phyloP scores from a whole-genome alignment of 257 asterid genomes.

The Coffea eugenioides region DNA sequence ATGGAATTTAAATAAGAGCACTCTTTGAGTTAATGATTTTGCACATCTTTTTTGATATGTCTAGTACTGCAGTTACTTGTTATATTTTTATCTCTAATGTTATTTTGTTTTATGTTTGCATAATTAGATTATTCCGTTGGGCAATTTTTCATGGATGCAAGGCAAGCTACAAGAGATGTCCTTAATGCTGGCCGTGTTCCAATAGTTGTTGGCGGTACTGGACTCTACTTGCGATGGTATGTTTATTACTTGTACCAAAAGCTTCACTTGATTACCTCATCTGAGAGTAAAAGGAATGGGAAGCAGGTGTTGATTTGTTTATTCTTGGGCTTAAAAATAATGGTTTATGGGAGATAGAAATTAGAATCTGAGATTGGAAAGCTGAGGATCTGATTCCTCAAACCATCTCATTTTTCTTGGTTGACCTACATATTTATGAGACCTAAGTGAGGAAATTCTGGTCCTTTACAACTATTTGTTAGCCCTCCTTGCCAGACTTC shows the following conservation, averaged over 20 bases:
- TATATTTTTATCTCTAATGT: neutral
- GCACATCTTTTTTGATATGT: neutral
- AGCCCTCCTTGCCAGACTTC: neutral
- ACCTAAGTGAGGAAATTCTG: neutral
- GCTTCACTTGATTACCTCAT: neutral
- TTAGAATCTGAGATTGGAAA: neutral
- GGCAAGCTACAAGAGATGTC: slow-evolving; percentile 66
- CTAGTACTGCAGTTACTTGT: neutral
- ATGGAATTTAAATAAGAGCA: neutral
- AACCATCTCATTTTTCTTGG: neutral
- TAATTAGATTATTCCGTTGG: slow-evolving; percentile 89
- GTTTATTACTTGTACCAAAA: slow-evolving; percentile 21
- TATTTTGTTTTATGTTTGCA: slow-evolving; percentile 6
- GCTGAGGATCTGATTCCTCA: neutral
- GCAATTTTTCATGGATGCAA: slow-evolving; percentile 77
- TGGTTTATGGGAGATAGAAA: neutral
- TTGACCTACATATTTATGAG: neutral
- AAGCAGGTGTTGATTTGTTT: neutral
- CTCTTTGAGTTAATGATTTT: neutral
- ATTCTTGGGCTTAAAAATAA: neutral
- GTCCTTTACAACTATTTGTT: neutral
- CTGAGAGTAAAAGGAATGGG: neutral
- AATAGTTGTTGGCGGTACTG: slow-evolving; percentile 90
- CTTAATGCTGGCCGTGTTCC: slow-evolving; percentile 77
- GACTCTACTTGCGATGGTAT: slow-evolving; percentile 94